Base-by-base conservation (phyloP, 345 rosid species). In the Stellera chamaejasme region DNA sequence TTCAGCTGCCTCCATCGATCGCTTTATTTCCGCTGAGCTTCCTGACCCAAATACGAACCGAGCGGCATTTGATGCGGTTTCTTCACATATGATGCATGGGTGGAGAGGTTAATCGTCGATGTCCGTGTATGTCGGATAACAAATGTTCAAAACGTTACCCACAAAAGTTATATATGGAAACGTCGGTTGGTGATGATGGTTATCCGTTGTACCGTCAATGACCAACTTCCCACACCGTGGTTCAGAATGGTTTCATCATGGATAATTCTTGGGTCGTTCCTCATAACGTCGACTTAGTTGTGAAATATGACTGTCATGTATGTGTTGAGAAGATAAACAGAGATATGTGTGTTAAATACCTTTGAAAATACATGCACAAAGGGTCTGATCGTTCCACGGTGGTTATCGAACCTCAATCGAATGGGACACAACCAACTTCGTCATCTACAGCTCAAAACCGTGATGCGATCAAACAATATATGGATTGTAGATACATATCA, bases 21-120 rank as follows among this genome's bases (percentile, higher is more conserved):
- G 45, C 0, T 12, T 11, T 1, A 58, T 58, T 2, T 46, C 27
- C 3, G 52, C 52, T 0, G 62, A 47, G 41, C 12, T 58, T 0
- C 5, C 23, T 19, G 23, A 19, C 23, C 23, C 23, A 19, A 19
- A 19, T 19, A 19, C 23, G 1, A 19, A 19, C 23, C 23, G 23
- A 19, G 1, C 1, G 23, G 1, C 23, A 5, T 45, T 7, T 45
- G 48, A 6, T 4, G 48, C 52, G 3, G 32, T 58, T 0, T 0
- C 11, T 11, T 12, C 27, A n/a, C 26, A 12, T 27, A 58, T 58
- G 62, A 58, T 45, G 36, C 63, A 48, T 36, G 46, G 63, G 56
- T 13, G 41, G 56, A 11, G 13, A 2, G 3, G 43, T n/a, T 4
- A 53, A 39, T n/a, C 41, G 2, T 6, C 5, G 15, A 1, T 12